These are phyloP conservation scores for Bidens hawaiensis DNA, from an alignment of 140 eudicot species.

Conservation along the genomic window DNA sequence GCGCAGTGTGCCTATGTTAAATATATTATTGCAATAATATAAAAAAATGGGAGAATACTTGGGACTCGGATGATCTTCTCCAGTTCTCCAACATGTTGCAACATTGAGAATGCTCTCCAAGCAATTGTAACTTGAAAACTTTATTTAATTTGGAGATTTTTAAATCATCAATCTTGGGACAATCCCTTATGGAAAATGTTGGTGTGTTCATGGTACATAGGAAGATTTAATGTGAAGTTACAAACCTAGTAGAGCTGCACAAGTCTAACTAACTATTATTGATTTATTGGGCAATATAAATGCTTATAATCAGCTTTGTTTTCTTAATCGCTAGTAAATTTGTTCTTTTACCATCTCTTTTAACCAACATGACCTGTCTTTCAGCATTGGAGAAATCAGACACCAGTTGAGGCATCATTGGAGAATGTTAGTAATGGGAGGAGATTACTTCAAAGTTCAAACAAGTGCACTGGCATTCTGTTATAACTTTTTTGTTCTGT, in stretches of 20 bases:
- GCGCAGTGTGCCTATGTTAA: background rate
- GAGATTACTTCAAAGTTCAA: background rate
- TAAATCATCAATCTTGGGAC: background rate
- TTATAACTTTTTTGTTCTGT: background rate
- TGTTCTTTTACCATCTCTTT: background rate
- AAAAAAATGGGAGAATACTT: background rate
- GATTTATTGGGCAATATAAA: background rate
- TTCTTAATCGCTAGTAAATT: background rate
- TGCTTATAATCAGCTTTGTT: background rate
- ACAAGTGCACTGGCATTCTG: constrained; percentile 13
- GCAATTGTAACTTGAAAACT: background rate
- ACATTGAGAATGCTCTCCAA: background rate
- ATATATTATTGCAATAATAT: background rate
- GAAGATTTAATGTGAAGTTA: background rate
- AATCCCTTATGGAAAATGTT: background rate
- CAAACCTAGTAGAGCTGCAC: background rate
- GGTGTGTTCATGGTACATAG: background rate
- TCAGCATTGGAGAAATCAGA: constrained; percentile 73
- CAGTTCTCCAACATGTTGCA: background rate
- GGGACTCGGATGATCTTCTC: background rate
- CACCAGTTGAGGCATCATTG: constrained; percentile 39
- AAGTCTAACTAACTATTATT: background rate
- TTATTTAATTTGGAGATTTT: background rate
- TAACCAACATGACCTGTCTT: constrained; percentile 3
- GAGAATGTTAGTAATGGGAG: constrained; percentile 6